These are phyloP conservation scores for Hamigera avellanea DNA, from an alignment of 495 filamentous ascomycete genomes.

Conservation along the genomic window DNA sequence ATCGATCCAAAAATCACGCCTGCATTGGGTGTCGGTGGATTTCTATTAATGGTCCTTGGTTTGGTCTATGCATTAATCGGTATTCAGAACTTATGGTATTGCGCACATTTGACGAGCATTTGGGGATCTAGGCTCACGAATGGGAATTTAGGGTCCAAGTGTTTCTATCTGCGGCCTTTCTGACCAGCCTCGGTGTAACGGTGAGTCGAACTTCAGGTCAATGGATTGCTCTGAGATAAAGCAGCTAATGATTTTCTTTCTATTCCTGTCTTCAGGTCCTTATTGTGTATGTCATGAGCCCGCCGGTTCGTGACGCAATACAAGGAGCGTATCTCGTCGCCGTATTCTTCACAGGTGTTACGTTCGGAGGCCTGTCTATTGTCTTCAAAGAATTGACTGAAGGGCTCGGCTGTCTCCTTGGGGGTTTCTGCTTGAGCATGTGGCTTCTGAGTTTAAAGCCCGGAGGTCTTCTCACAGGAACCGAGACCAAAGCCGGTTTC, in stretches of 20 bases:
- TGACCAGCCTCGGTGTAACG: conserved; percentile 61
- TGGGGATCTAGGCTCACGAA: background rate
- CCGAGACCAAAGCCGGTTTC: conserved; percentile 55
- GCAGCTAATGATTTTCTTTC: background rate
- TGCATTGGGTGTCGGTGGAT: conserved; percentile 65
- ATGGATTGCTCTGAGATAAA: background rate
- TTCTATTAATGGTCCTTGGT: conserved; percentile 62
- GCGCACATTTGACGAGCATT: background rate
- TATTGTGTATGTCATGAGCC: conserved; percentile 83
- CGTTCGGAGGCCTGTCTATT: conserved; percentile 65
- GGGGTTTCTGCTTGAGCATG: conserved; percentile 83
- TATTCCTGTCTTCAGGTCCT: conserved; percentile 39
- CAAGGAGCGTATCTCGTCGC: conserved; percentile 88
- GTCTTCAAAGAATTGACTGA: conserved; percentile 82
- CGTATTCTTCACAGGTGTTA: conserved; percentile 57
- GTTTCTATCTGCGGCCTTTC: conserved; percentile 66
- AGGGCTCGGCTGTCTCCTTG: conserved; percentile 74
- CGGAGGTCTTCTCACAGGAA: conserved; percentile 58
- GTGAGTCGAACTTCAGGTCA: conserved; percentile 23
- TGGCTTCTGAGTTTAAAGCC: conserved; percentile 72
- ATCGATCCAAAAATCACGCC: conserved; percentile 67
- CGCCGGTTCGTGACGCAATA: conserved; percentile 61
- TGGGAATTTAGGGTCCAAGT: conserved; percentile 48
- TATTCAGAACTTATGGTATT: conserved; percentile 66
- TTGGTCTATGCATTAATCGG: conserved; percentile 62